Conservation (phyloP, 441 rosid genomes). For the Pelargonium fulgidum region DNA sequence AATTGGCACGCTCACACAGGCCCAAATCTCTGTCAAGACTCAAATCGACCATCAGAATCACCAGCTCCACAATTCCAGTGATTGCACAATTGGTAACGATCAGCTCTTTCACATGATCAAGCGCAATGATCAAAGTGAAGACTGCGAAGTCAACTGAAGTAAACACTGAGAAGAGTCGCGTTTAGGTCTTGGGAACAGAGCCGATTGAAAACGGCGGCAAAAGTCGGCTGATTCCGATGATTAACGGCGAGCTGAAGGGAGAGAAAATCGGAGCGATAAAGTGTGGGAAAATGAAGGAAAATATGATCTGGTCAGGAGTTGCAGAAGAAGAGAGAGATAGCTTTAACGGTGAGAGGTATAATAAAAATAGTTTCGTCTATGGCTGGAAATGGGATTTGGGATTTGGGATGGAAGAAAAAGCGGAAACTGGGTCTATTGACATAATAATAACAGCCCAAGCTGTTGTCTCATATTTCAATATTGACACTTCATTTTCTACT, state of each 20-base stretch:
- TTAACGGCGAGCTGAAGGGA: slow-evolving; percentile 5
- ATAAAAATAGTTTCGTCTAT: too few relatives aligned
- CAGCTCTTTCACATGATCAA: neutral
- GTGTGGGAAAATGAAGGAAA: slow-evolving; percentile 34
- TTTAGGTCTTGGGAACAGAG: neutral
- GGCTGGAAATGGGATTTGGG: too few relatives aligned
- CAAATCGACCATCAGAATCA: slow-evolving; percentile 33
- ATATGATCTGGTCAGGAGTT: slow-evolving; percentile 36
- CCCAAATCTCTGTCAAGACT: slow-evolving; percentile 15
- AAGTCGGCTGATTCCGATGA: slow-evolving; percentile 2
- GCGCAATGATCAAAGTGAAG: neutral
- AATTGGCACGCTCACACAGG: slow-evolving; percentile 27
- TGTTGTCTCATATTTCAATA: neutral
- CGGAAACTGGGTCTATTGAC: neutral
- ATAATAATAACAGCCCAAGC: neutral
- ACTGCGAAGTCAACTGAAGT: slow-evolving; percentile 14
- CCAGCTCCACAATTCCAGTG: slow-evolving; percentile 8
- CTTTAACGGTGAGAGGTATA: neutral
- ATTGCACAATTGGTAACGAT: neutral
- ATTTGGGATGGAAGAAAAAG: neutral
- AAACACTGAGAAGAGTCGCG: neutral
- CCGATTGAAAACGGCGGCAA: slow-evolving; percentile 5
- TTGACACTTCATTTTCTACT: neutral
- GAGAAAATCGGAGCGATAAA: slow-evolving; percentile 26
- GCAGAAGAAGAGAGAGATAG: slow-evolving; percentile 24